phyloP scores from a whole-genome alignment of 441 rosid species.

The Viola pubescens region DNA sequence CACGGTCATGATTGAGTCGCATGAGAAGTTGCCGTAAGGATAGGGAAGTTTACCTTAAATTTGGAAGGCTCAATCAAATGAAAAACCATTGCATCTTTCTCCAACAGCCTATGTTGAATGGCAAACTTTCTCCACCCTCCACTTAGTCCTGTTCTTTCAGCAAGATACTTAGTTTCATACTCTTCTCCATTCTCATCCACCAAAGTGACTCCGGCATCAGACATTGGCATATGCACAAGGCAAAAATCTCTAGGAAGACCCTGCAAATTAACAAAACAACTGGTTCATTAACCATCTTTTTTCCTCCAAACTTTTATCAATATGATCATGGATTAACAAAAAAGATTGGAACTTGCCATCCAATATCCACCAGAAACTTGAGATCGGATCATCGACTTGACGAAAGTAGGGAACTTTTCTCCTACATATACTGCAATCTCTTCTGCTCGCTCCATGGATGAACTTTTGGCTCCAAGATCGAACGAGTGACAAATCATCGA shows the following conservation, averaged over 20 bases:
- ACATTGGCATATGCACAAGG: neutral
- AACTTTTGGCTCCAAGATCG: neutral
- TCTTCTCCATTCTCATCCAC: neutral
- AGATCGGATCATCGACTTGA: neutral
- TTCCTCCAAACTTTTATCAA: neutral
- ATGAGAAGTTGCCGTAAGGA: neutral
- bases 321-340: neutral
- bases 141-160: neutral
- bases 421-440: neutral
- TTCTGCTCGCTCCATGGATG: neutral
- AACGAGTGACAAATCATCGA: neutral
- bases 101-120: neutral
- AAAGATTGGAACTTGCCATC: neutral
- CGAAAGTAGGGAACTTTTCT: neutral
- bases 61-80: neutral
- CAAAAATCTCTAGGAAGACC: neutral
- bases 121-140: constrained; percentile 1
- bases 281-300: neutral
- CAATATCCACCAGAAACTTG: neutral
- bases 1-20: too few species aligned
- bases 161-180: neutral
- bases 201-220: neutral
- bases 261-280: neutral
- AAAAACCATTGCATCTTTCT: constrained; percentile 1
- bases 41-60: neutral